These are phyloP conservation scores for Fusarium dimerum DNA, from an alignment of 2,329 filamentous ascomycete species.

Conservation along the genomic window DNA sequence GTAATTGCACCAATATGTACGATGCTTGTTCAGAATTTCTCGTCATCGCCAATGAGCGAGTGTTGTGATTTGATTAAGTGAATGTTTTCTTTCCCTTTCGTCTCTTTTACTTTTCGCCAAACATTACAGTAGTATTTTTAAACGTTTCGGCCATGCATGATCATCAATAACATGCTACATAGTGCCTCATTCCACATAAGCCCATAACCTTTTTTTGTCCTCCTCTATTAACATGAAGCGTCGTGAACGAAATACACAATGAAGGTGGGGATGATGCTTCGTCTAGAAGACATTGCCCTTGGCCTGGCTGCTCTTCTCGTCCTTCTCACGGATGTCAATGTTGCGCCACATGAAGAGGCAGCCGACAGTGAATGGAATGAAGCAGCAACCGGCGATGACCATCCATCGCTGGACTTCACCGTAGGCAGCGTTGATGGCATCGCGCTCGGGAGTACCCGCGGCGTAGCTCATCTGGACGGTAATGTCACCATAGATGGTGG, in stretches of 20 bases:
- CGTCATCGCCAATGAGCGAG: background rate
- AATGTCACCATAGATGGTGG: conserved; percentile 48
- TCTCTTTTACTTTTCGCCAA: background rate
- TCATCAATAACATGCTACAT: background rate
- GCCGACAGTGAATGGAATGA: conserved; percentile 37
- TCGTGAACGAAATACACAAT: background rate
- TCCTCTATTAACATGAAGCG: conserved; percentile 21
- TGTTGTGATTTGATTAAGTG: background rate
- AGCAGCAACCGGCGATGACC: conserved; percentile 40
- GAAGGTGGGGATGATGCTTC: background rate
- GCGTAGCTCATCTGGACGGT: conserved; percentile 52
- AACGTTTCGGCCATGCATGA: background rate
- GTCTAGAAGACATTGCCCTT: conserved; percentile 35
- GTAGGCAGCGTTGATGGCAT: conserved; percentile 61
- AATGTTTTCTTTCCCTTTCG: background rate
- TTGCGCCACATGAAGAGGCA: conserved; percentile 39
- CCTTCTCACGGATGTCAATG: conserved; percentile 40
- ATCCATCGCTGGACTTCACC: conserved; percentile 39
- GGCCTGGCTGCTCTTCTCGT: conserved; percentile 19
- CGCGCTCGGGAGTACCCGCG: conserved; percentile 46
- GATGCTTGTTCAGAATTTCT: background rate
- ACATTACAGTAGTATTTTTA: background rate
- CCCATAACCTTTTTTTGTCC: background rate
- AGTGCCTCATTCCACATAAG: background rate
- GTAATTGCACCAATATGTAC: background rate